Evolutionary conservation across 805 yeast genomes (phyloP).

Genomic region (Starmera pachycereana): DNA sequence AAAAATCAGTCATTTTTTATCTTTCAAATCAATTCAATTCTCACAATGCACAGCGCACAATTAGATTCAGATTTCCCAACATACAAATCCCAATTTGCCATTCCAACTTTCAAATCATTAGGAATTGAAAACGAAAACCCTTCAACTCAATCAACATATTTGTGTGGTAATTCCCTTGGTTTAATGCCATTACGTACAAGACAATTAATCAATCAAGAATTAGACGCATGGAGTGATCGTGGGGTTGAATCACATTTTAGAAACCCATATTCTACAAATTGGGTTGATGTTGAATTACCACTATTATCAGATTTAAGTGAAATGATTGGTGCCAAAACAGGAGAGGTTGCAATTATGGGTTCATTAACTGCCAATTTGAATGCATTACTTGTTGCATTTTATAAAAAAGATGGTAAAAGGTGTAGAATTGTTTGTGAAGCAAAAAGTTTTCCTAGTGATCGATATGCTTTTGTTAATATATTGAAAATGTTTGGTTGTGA

Average conservation of each 20-base stretch:
- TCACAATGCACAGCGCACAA: neutral
- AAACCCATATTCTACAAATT: constrained; percentile 52
- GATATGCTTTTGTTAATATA: constrained; percentile 72
- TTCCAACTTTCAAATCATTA: constrained; percentile 59
- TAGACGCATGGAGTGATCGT: constrained; percentile 71
- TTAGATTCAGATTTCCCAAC: constrained; percentile 19
- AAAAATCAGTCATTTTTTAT: no score
- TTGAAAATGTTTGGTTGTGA: constrained; percentile 48
- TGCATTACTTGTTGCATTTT: constrained; percentile 61
- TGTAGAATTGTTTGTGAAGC: constrained; percentile 74
- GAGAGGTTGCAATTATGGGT: constrained; percentile 86
- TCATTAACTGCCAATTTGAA: constrained; percentile 78
- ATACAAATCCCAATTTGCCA: constrained; percentile 36
- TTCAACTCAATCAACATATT: constrained; percentile 35
- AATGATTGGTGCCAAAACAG: constrained; percentile 61
- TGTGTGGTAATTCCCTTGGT: constrained; percentile 94
- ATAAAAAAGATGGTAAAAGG: constrained; percentile 48
- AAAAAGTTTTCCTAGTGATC: constrained; percentile 89
- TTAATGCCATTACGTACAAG: constrained; percentile 66
- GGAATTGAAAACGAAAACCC: constrained; percentile 28
- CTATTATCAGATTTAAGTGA: constrained; percentile 58
- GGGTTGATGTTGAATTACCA: constrained; percentile 84
- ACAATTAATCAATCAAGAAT: constrained; percentile 48
- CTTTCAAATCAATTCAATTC: no score
- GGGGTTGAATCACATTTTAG: constrained; percentile 83